Evolutionary conservation across 495 filamentous ascomycete species (phyloP).

Genomic region (Penicillium desertorum): DNA sequence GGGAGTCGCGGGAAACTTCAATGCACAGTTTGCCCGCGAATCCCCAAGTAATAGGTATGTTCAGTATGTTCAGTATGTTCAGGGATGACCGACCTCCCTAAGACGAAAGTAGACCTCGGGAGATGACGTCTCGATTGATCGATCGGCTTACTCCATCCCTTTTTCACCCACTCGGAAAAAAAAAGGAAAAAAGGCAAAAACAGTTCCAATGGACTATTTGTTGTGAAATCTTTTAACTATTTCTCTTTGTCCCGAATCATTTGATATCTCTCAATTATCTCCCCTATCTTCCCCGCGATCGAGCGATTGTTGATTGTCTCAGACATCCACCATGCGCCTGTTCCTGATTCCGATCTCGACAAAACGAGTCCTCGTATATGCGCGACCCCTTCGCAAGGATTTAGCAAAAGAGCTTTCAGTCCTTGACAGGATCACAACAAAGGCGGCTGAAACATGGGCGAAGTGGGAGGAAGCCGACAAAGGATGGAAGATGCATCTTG

Average conservation of each 20-base stretch:
- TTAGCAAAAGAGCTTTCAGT: conserved; percentile 49
- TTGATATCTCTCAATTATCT: not conserved
- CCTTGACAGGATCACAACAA: conserved; percentile 63
- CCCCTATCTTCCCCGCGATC: not conserved
- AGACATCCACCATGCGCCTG: conserved; percentile 69
- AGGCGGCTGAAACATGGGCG: conserved; percentile 74
- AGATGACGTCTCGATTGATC: conserved; percentile 35
- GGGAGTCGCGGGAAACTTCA: conserved; percentile 20
- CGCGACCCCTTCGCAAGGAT: conserved; percentile 63
- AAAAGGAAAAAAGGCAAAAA: not conserved
- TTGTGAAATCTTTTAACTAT: not conserved
- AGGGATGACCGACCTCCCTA: conserved; percentile 6
- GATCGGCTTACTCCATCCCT: conserved; percentile 16
- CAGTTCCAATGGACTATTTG: not conserved
- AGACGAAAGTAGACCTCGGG: conserved; percentile 14
- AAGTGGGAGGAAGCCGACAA: conserved; percentile 80
- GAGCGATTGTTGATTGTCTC: not conserved
- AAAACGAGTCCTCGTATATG: conserved; percentile 87
- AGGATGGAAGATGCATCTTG: conserved; percentile 84
- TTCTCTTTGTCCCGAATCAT: not conserved
- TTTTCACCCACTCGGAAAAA: not conserved
- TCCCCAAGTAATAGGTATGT: too few species aligned
- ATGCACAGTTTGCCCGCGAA: conserved; percentile 7
- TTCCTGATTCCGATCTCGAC: conserved; percentile 95
- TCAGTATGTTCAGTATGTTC: too few species aligned